These are phyloP conservation scores for Phytophthora citrophthora DNA, from an alignment of 352 stramenopile species.

Conservation along the genomic window DNA sequence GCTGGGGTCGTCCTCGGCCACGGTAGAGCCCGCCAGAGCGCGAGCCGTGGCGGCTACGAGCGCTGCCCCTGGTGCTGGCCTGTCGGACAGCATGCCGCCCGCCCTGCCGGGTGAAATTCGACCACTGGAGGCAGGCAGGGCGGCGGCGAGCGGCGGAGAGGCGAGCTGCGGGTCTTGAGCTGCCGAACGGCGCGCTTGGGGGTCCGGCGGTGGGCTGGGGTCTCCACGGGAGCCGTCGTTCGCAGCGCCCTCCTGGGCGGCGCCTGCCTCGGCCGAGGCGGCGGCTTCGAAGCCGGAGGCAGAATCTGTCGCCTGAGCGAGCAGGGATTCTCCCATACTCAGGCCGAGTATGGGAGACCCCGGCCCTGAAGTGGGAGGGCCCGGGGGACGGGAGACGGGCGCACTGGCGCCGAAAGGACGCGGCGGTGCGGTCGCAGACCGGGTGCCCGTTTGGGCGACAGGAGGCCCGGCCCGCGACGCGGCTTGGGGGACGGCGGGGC, in stretches of 20 bases:
- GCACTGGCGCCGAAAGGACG: too few species aligned
- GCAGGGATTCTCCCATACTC: neutral
- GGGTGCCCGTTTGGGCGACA: too few species aligned
- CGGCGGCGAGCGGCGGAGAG: too few species aligned
- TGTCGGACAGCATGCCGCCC: constrained; percentile 1
- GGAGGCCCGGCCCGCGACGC: too few species aligned
- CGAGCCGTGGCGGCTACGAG: too few species aligned
- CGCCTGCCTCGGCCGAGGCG: neutral
- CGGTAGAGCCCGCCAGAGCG: too few species aligned
- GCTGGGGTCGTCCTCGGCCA: too few species aligned
- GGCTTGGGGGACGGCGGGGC: too few species aligned
- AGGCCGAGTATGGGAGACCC: neutral
- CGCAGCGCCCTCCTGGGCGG: neutral
- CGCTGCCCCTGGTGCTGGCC: too few species aligned
- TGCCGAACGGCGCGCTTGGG: neutral
- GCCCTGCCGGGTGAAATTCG: neutral
- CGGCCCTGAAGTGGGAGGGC: neutral
- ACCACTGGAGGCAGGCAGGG: neutral
- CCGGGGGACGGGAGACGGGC: neutral
- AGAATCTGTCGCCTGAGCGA: neutral
- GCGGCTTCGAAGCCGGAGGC: neutral
- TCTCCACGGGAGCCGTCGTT: neutral
- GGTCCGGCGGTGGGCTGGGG: neutral
- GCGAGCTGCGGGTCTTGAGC: too few species aligned
- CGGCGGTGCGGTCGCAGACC: too few species aligned